Conservation (phyloP, 345 rosid species). For the Arabidopsis suecica region DNA sequence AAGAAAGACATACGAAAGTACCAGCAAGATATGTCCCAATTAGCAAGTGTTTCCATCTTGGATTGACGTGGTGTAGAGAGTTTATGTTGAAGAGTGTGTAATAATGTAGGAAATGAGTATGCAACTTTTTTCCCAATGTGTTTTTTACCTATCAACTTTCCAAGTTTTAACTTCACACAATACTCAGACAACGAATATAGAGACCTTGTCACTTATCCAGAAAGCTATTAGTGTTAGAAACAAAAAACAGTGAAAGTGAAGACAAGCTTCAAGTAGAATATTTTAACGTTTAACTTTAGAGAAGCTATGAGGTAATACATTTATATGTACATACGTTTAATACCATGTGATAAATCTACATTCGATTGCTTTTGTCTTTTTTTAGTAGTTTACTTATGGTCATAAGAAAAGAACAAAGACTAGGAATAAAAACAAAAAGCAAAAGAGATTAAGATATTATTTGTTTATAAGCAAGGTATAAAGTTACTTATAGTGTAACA, state of each 20-base stretch:
- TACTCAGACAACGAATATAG: neutral
- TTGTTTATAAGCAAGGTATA: slow-evolving; percentile 40
- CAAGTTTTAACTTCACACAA: neutral
- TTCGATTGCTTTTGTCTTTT: neutral
- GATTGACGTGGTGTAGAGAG: too few species aligned
- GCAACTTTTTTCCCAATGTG: neutral
- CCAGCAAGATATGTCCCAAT: neutral
- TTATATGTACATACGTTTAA: neutral
- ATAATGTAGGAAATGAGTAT: neutral
- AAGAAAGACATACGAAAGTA: too few species aligned
- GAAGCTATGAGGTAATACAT: neutral
- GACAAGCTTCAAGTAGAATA: slow-evolving; percentile 9
- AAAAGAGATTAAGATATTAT: slow-evolving; percentile 23
- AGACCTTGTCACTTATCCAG: neutral
- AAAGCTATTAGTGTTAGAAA: neutral
- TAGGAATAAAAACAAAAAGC: slow-evolving; percentile 18
- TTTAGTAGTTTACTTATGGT: neutral
- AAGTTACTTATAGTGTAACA: slow-evolving; percentile 22
- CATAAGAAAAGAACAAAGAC: slow-evolving; percentile 40
- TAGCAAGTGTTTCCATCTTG: neutral
- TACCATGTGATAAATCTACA: neutral
- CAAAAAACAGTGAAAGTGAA: slow-evolving; percentile 12
- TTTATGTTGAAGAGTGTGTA: too few species aligned
- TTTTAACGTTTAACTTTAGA: neutral
- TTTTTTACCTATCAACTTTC: neutral